Conservation (phyloP, 495 filamentous ascomycete genomes). For the Cudoniella acicularis region DNA sequence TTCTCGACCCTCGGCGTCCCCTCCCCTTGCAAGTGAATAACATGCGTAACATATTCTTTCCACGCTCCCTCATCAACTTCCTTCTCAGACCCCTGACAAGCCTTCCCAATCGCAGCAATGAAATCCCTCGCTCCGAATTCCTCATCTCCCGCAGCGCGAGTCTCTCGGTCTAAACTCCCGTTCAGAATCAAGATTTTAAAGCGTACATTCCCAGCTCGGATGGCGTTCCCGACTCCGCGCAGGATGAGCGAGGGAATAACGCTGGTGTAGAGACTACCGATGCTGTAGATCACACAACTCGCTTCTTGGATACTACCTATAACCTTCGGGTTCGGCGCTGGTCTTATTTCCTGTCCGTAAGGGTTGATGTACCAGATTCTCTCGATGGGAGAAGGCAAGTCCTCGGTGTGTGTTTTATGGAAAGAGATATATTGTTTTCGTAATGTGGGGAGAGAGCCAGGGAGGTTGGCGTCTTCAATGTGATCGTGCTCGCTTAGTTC, state of each 20-base stretch:
- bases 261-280: conserved; percentile 80
- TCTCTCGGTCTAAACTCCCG: conserved; percentile 78
- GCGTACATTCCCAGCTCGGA: conserved; percentile 39
- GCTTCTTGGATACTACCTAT: conserved; percentile 59
- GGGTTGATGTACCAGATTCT: conserved; percentile 97
- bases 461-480: conserved; percentile 84
- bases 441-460: conserved; percentile 75
- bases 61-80: conserved; percentile 39
- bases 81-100: conserved; percentile 38
- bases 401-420: conserved; percentile 62
- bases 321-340: conserved; percentile 74
- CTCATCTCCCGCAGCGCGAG: conserved; percentile 51
- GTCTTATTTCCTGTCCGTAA: conserved; percentile 85
- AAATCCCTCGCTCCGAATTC: conserved; percentile 75
- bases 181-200: conserved; percentile 88
- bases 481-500: conserved; percentile 38
- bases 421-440: conserved; percentile 76
- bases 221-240: conserved; percentile 55
- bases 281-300: conserved; percentile 77
- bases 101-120: conserved; percentile 68
- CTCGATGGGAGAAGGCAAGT: conserved; percentile 71
- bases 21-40: conserved; percentile 74
- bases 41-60: conserved; percentile 70
- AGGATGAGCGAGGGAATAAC: conserved; percentile 75
- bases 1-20: conserved; percentile 69